These are phyloP conservation scores for Violaceomyces palustris DNA, from an alignment of 1,284 basidiomycete genomes.

Conservation along the genomic window DNA sequence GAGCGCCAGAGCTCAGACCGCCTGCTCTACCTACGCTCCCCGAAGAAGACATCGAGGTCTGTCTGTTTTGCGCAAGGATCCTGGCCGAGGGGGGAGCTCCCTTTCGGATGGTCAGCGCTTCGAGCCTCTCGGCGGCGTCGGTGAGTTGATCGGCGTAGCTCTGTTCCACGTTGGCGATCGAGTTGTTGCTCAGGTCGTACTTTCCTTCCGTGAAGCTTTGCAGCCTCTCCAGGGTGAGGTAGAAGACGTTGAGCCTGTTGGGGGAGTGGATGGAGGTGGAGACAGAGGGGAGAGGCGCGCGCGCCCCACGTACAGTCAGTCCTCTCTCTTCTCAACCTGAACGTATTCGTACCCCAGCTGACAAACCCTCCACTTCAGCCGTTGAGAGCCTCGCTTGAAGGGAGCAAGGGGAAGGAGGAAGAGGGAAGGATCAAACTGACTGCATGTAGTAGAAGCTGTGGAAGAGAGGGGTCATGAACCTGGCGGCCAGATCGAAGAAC, in stretches of 20 bases:
- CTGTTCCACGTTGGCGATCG: conserved; percentile 61
- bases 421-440: conserved; percentile 52
- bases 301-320: too few species aligned
- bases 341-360: not conserved
- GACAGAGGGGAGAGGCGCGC: too few species aligned
- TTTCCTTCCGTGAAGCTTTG: conserved; percentile 74
- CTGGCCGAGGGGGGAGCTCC: conserved; percentile 31
- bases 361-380: too few species aligned
- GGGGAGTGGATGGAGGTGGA: too few species aligned
- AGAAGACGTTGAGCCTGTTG: conserved; percentile 71
- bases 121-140: conserved; percentile 65
- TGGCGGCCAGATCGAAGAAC: conserved; percentile 79
- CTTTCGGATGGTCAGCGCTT: conserved; percentile 40
- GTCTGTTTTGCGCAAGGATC: conserved; percentile 26
- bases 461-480: conserved; percentile 93
- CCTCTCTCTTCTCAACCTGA: too few species aligned
- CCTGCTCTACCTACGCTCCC: conserved; percentile 3
- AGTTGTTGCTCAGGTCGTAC: conserved; percentile 68
- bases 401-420: too few species aligned
- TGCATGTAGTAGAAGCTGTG: conserved; percentile 99
- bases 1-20: conserved; percentile 1
- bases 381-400: too few species aligned
- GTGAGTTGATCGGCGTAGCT: conserved; percentile 75
- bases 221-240: conserved; percentile 86
- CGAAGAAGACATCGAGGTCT: too few species aligned